Evolutionary conservation across 2,329 filamentous ascomycete genomes (phyloP).

Genomic region (Didymella exigua): DNA sequence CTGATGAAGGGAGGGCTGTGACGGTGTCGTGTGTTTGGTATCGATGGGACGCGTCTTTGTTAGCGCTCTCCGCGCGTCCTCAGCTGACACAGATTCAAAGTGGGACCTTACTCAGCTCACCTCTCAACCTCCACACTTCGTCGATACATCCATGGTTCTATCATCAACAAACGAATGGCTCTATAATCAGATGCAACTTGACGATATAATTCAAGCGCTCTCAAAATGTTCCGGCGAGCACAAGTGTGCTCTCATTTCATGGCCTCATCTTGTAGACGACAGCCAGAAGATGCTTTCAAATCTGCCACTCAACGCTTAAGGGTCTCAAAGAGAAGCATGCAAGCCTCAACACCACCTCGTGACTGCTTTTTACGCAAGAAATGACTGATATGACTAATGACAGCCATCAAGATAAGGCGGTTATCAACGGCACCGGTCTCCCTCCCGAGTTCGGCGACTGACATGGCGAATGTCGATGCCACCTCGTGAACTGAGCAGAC

Average conservation of each 20-base stretch:
- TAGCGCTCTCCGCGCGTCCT: neutral
- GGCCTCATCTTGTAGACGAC: neutral
- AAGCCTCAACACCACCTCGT: neutral
- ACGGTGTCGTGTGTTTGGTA: neutral
- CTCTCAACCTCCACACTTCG: neutral
- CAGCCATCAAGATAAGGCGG: slow-evolving; percentile 13
- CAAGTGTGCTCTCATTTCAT: neutral
- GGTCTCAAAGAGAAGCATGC: neutral
- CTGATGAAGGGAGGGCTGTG: neutral
- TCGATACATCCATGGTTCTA: neutral
- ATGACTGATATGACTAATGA: slow-evolving; percentile 14
- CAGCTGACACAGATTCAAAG: neutral
- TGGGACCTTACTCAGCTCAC: neutral
- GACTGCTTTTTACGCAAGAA: neutral
- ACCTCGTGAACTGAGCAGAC: neutral
- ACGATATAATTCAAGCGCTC: neutral
- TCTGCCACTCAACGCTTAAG: neutral
- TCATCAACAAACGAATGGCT: neutral
- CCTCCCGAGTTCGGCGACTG: slow-evolving; percentile 10
- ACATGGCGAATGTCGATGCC: neutral
- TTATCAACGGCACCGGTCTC: slow-evolving; percentile 13
- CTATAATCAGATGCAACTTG: neutral
- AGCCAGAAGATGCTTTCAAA: neutral
- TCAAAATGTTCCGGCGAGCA: neutral
- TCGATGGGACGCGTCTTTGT: neutral